Evolutionary conservation across 1,284 basidiomycete genomes (phyloP), one percentile per base, ranked within the genome.

Genomic region (Hypsizygus ulmarius): DNA sequence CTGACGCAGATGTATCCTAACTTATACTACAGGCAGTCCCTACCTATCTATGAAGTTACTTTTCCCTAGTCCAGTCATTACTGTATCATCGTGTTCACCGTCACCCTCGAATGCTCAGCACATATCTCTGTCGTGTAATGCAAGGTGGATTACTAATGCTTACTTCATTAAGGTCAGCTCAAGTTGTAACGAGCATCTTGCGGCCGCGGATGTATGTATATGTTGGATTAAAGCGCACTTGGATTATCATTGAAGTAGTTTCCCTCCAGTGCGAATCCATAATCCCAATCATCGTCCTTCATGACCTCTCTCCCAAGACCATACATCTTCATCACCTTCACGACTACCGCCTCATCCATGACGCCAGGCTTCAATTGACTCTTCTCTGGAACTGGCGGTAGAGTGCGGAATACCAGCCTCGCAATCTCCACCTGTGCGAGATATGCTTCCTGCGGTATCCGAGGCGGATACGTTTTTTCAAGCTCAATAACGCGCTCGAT

Each of bases 401-500:
- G 59, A 1, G 75, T 81, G 49, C 68, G 62, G 60, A 89, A 91
- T 7, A 88, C 77, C 12, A 62, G 53, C 0, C 88, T 71, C 0
- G 84, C 88, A 3, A 72, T 59, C 35, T 67, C 67, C 0, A 91
- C 75, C 52, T 84, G 78, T 2, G 73, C 69, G 5, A 91, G 64
- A 58, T 90, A 91, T 7, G 65, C 71, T 1, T 70, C 54, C 2
- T 60, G 55, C 0, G 77, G 59, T 5, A 73, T 50, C 5, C 73
- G 71, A 0, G 77, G 77, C 0, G 74, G 66, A 57, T 75, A 85
- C 56, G 74, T 78, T 3, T 63, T 68, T 60, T 87, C 80, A 18
- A 67, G 61, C 38, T 76, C 70, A 7, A 95, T 62, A 34, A 93
- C 72, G 2, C 69, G 67, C 65, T 94, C 93, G 56, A 95, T 93